Percentiles rank a stretch among this genome's conserved stretches.
Evolutionary conservation across 345 rosid genomes (phyloP).

Genomic region (Syzygium aqueum): DNA sequence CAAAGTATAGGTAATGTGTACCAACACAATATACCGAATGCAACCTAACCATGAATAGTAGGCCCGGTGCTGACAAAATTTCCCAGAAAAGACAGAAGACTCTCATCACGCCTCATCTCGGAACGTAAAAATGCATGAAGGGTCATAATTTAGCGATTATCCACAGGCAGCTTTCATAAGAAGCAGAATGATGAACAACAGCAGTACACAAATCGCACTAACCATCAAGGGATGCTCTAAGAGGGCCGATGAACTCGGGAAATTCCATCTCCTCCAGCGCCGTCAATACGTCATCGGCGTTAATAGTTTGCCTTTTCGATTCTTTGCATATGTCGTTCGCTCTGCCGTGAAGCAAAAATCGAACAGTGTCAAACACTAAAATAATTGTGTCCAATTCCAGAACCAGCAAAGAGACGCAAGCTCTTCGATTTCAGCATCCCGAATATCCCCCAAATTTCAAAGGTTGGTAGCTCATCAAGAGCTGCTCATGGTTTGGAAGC

Average conservation of each 20-base stretch:
- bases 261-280: conserved; percentile 61
- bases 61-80: not conserved
- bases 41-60: not conserved
- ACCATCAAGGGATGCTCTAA: conserved; percentile 50
- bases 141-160: not conserved
- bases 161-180: not conserved
- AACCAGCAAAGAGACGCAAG: not conserved
- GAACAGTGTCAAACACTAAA: not conserved
- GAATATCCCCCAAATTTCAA: not conserved
- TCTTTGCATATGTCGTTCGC: conserved; percentile 70
- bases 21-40: not conserved
- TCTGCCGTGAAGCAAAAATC: conserved; percentile 11
- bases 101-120: not conserved
- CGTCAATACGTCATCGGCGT: conserved; percentile 46
- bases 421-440: not conserved
- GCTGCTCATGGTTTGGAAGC: not conserved
- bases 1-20: not conserved
- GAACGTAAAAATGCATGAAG: not conserved
- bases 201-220: not conserved
- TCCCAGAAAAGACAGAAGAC: not conserved
- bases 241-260: conserved; percentile 44
- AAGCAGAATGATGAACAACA: not conserved
- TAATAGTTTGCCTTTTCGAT: conserved; percentile 59
- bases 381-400: not conserved
- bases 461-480: not conserved